These are phyloP conservation scores for Suillus spraguei DNA, from an alignment of 768 basidiomycete genomes.

Conservation along the genomic window DNA sequence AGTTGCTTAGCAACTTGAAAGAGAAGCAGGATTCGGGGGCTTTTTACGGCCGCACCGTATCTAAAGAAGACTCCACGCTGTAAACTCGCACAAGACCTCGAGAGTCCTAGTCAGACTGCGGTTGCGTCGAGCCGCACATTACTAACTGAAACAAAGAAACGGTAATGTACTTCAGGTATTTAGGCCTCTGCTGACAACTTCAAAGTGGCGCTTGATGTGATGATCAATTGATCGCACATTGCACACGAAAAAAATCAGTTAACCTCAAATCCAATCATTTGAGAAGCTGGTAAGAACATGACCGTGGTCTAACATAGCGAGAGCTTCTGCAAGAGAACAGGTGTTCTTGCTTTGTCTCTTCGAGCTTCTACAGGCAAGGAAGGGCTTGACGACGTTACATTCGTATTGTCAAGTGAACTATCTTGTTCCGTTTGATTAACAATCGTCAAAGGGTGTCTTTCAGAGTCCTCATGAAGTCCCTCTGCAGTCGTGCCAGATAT, in stretches of 20 bases:
- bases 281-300: no score
- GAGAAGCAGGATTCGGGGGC: no score
- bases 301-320: background rate
- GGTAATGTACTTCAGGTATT: background rate
- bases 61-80: no score
- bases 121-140: no score
- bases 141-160: background rate
- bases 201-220: background rate
- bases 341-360: background rate
- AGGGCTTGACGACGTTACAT: background rate
- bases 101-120: no score
- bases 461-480: constrained; percentile 64
- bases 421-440: background rate
- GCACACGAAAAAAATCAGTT: background rate
- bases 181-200: background rate
- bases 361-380: background rate
- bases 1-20: no score
- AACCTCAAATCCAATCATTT: background rate
- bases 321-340: background rate
- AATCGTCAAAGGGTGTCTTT: constrained; percentile 32
- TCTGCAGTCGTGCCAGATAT: constrained; percentile 72
- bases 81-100: no score
- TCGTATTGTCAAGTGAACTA: background rate
- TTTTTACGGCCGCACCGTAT: no score
- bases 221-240: background rate